phyloP scores from a whole-genome alignment of 345 rosid species.

The Conringia planisiliqua region DNA sequence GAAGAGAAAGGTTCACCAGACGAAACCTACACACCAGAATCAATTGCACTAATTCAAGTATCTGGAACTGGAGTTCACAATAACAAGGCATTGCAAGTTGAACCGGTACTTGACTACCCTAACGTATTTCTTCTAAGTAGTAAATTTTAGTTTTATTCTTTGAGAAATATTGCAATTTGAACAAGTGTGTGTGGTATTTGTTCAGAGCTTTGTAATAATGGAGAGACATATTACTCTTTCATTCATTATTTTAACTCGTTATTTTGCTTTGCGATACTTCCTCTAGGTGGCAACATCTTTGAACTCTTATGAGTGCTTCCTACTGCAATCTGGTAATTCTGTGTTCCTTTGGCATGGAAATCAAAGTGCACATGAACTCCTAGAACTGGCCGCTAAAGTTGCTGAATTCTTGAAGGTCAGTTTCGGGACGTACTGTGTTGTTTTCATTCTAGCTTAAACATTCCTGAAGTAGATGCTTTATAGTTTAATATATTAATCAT shows the following conservation, averaged over 20 bases:
- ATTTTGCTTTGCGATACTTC: background rate
- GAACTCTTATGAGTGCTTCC: constrained; percentile 81
- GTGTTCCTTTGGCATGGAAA: constrained; percentile 92
- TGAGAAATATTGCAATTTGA: background rate
- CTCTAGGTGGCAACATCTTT: constrained; percentile 80
- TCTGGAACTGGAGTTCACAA: constrained; percentile 77
- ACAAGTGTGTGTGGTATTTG: background rate
- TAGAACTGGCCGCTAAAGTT: constrained; percentile 74
- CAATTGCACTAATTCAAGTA: constrained; percentile 73
- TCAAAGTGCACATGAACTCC: constrained; percentile 90
- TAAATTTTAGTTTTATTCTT: background rate
- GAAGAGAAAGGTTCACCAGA: constrained; percentile 61
- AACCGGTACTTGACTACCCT: constrained; percentile 51
- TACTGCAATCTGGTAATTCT: constrained; percentile 94
- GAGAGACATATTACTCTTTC: background rate
- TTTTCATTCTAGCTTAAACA: background rate
- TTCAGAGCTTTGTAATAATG: background rate
- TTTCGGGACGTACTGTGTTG: background rate
- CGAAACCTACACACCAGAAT: constrained; percentile 67
- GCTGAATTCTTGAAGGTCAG: constrained; percentile 88
- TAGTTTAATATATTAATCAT: background rate
- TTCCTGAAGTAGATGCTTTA: background rate
- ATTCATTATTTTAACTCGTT: background rate
- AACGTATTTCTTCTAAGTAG: background rate
- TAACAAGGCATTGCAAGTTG: constrained; percentile 81